Base-by-base conservation (phyloP, 768 basidiomycete genomes). In the Termitomyces sp. region DNA sequence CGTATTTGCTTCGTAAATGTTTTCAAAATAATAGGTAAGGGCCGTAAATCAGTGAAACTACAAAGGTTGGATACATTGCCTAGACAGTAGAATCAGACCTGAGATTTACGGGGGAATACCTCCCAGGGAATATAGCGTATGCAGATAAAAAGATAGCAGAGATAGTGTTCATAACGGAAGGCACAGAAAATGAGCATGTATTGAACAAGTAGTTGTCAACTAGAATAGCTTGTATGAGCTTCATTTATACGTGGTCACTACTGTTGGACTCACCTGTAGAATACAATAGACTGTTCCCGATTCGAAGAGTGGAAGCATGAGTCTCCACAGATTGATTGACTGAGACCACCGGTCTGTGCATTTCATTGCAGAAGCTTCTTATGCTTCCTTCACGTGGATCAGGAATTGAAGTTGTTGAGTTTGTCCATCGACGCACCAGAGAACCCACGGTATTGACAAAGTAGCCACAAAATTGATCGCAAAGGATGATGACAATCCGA, bases 11-110 rank as follows among this genome's bases (percentile, higher is more conserved):
- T 56, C 37, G 14, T 55, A 17, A 17, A 40, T n/a, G 11, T 48
- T n/a, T 17, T 49, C 37, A 25, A 55, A 55, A 17, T 29, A 40
- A 32, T 3, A 60, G 15, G 37, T 11, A 56, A 20, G 60, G 47
- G 1, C 29, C 17, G 10, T 42, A 52, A 20, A 54, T 5, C 4
- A 60, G 10, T 5, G 47, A 34, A 8, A 38, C 25, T 3, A 60
- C 2, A 20, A 60, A 40, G 6, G 53, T 60, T 1, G 60, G 53
- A 34, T 60, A 60, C 60, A 60, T 60, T 17, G 60, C 60, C 60
- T 60, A 10, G 9, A 34, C 4, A 1, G 31, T 3, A 31, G 15
- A 15, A 17, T 25, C 36, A 51, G 40, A 3, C 5, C n/a, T 11
- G n/a, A 11, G 6, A 34, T 34, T 47, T 6, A 11, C 34, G 12